Evolutionary conservation across 2,329 filamentous ascomycete genomes (phyloP).

Genomic region (Leptographium wingfieldii): DNA sequence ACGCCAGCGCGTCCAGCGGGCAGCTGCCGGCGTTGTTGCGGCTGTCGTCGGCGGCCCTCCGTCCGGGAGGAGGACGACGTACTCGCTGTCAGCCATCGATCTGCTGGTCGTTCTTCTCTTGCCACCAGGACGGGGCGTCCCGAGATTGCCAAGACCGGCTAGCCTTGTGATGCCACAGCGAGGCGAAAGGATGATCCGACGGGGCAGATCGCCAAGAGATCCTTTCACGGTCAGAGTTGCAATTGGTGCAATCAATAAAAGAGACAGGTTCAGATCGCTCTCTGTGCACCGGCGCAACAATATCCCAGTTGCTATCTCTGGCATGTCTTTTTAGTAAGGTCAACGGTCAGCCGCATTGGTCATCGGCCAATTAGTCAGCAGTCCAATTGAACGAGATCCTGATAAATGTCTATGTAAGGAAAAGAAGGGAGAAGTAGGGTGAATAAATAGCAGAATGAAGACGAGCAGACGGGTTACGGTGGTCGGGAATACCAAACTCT

Average conservation of each 20-base stretch:
- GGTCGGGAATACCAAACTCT: neutral
- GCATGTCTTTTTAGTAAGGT: too few species aligned
- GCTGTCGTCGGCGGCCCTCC: neutral
- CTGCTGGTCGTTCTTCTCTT: neutral
- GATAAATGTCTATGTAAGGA: neutral
- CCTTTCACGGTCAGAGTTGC: too few species aligned
- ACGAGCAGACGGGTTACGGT: neutral
- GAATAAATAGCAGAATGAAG: neutral
- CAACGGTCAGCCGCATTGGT: neutral
- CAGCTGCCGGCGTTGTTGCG: neutral
- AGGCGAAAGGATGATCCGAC: neutral
- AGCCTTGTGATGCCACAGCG: neutral
- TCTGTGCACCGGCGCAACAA: too few species aligned
- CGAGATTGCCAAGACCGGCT: neutral
- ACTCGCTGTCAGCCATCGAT: neutral
- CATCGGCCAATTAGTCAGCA: neutral
- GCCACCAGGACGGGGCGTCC: neutral
- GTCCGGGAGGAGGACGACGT: neutral
- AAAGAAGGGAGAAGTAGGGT: neutral
- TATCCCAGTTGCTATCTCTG: too few species aligned
- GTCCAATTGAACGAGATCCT: neutral
- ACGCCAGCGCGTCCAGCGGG: conserved; percentile 7
- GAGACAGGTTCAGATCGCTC: neutral
- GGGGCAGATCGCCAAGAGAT: neutral
- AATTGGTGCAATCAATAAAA: neutral